Evolutionary conservation across 495 filamentous ascomycete species (phyloP).

Genomic region (Hamigera avellanea): DNA sequence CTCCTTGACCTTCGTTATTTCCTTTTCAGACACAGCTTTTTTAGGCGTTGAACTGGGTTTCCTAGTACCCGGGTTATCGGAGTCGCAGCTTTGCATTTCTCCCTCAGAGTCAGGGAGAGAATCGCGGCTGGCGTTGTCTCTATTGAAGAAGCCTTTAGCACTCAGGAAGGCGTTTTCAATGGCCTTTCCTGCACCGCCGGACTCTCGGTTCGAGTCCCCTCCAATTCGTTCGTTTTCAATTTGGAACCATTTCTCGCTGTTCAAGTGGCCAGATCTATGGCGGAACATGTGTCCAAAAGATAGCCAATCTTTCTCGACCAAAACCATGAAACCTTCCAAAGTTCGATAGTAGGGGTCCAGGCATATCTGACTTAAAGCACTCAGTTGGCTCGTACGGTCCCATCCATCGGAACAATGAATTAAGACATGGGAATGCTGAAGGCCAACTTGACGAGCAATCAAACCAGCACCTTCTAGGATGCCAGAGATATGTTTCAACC

Average conservation of each 20-base stretch:
- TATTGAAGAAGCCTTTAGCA: slow-evolving; percentile 83
- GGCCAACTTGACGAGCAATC: slow-evolving; percentile 79
- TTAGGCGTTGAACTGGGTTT: slow-evolving; percentile 30
- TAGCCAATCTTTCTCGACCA: slow-evolving; percentile 97
- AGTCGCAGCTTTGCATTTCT: slow-evolving; percentile 47
- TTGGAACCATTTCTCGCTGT: slow-evolving; percentile 91
- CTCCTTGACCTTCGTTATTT: slow-evolving; percentile 62
- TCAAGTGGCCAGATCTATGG: slow-evolving; percentile 72
- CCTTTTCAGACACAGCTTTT: slow-evolving; percentile 34
- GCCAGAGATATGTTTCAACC: slow-evolving; percentile 82
- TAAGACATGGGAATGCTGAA: slow-evolving; percentile 86
- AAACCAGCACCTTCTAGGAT: slow-evolving; percentile 74
- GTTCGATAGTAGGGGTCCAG: slow-evolving; percentile 95
- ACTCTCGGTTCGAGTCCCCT: slow-evolving; percentile 34
- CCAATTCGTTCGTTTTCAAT: slow-evolving; percentile 57
- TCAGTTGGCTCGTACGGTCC: slow-evolving; percentile 94
- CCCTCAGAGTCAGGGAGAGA: slow-evolving; percentile 48
- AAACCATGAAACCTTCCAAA: slow-evolving; percentile 85
- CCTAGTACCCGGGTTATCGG: slow-evolving; percentile 28
- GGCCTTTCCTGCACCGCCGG: slow-evolving; percentile 55
- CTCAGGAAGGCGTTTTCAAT: slow-evolving; percentile 78
- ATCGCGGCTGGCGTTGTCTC: slow-evolving; percentile 57
- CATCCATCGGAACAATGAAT: slow-evolving; percentile 98
- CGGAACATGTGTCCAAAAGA: slow-evolving; percentile 97
- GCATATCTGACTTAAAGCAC: slow-evolving; percentile 86